Evolutionary conservation across 768 basidiomycete species (phyloP), one percentile per base, ranked within the genome.

Genomic region (Cystobasidium onofrii): DNA sequence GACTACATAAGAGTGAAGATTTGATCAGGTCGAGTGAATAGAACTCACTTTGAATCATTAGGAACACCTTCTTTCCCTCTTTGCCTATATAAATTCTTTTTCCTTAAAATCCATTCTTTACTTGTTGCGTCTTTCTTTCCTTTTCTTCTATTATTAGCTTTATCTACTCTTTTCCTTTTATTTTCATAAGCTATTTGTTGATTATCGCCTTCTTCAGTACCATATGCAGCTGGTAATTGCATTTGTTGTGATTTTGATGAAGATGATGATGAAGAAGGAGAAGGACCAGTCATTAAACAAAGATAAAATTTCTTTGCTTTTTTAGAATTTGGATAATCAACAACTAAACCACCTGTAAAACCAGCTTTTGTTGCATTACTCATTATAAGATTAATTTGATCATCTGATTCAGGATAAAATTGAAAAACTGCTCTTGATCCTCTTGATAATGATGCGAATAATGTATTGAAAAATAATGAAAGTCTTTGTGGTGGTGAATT

Each of bases 331-430:
- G 95, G 94, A 80, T 92, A 99, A 82, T 99, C 96, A 44, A 99
- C 90, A 27, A 97, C 90, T 41, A 99, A 82, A 74, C 96, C 96
- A 66, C 96, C 96, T 2, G 93, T 92, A 80, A 99, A 99, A 0
- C 96, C 96, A 7, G 95, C 92, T 78, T 88, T 89, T 79, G 92
- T 92, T 1, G 96, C 96, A 76, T 88, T 88, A 1, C 88, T 88
- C 7, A 94, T 95, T 78, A 98, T 93, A 70, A 99, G 86, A 77
- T 91, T 90, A 78, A 98, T 89, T 82, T 99, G 96, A 79, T 98
- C 93, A 82, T 99, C 96, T 4, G 90, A 91, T 0, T 91, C 89
- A 9, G 96, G 96, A 81, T 99, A 99, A 81, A 99, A 97, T 80
- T 96, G 93, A 75, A 93, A 85, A 25, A 93, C 84, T 1, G 90